Evolutionary conservation across 768 basidiomycete genomes (phyloP).

Genomic region (Lactifluus piperatus): DNA sequence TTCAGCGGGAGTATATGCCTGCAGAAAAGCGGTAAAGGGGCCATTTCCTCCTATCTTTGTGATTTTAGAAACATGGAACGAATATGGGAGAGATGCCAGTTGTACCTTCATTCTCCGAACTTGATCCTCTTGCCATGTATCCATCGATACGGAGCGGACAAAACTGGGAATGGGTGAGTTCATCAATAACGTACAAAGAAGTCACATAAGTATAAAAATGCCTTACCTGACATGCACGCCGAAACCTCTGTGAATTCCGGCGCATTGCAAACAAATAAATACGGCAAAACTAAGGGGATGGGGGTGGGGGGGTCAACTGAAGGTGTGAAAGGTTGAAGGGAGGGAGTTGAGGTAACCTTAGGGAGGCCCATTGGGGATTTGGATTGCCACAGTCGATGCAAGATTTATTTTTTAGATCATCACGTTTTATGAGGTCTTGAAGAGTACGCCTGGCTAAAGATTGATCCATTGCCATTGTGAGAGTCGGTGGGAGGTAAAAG

Average conservation of each 20-base stretch:
- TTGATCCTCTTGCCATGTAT: slow-evolving; percentile 90
- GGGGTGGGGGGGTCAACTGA: slow-evolving; percentile 2
- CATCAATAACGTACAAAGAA: slow-evolving; percentile 7
- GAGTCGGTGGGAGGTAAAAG: slow-evolving; percentile 15
- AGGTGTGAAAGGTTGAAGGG: neutral
- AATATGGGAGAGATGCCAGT: neutral
- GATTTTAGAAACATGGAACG: slow-evolving; percentile 2
- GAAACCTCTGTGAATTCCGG: slow-evolving; percentile 78
- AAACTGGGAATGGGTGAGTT: slow-evolving; percentile 42
- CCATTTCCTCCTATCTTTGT: slow-evolving; percentile 79
- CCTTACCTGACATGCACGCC: slow-evolving; percentile 83
- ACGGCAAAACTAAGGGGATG: slow-evolving; percentile 55
- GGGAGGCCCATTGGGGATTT: slow-evolving; percentile 93
- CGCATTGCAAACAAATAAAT: slow-evolving; percentile 88
- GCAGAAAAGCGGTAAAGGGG: slow-evolving; percentile 72
- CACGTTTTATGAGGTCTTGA: slow-evolving; percentile 62
- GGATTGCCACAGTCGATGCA: slow-evolving; percentile 83
- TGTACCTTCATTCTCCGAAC: slow-evolving; percentile 80
- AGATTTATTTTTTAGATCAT: slow-evolving; percentile 62
- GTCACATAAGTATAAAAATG: neutral
- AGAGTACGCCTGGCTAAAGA: slow-evolving; percentile 59
- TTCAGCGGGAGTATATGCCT: slow-evolving; percentile 53
- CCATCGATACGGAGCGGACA: slow-evolving; percentile 92
- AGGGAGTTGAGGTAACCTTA: slow-evolving; percentile 39
- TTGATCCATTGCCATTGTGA: slow-evolving; percentile 38